Percentiles rank a stretch among this genome's conserved stretches.
These are phyloP conservation scores for Agrocybe chaxingu DNA, from an alignment of 768 basidiomycete species.

Conservation along the genomic window DNA sequence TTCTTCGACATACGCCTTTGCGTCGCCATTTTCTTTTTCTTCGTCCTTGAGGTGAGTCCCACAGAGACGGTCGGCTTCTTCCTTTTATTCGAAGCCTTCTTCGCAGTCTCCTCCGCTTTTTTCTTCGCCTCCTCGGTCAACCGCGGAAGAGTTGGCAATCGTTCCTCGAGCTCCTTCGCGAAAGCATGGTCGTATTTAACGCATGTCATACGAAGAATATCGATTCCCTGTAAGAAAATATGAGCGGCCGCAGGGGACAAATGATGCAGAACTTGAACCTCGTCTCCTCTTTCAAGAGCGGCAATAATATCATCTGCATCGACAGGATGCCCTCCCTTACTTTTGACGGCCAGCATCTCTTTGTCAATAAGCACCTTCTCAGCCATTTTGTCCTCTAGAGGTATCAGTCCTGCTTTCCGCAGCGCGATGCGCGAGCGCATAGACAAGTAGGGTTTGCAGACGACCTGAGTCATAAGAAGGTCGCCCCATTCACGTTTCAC, in stretches of 20 bases:
- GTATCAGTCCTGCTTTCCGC: constrained; percentile 13
- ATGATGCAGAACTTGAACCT: too few relatives aligned
- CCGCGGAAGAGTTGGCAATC: too few relatives aligned
- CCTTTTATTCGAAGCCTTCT: too few relatives aligned
- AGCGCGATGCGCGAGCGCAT: constrained; percentile 25
- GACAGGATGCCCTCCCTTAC: neutral
- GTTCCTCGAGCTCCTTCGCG: constrained; percentile 18
- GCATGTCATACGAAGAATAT: constrained; percentile 28
- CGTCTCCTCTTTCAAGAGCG: too few relatives aligned
- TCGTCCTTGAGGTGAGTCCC: too few relatives aligned
- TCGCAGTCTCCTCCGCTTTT: too few relatives aligned
- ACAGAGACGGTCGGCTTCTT: too few relatives aligned
- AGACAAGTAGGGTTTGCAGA: constrained; percentile 15
- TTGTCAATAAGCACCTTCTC: neutral
- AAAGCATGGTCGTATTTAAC: constrained; percentile 29
- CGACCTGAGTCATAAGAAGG: constrained; percentile 5
- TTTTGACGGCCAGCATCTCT: constrained; percentile 6
- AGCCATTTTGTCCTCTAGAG: neutral
- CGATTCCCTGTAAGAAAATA: constrained; percentile 19
- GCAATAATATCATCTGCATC: neutral
- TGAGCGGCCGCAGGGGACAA: neutral
- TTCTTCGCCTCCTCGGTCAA: too few relatives aligned
- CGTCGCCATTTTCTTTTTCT: too few relatives aligned
- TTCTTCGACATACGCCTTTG: too few relatives aligned
- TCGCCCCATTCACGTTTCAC: constrained; percentile 17